Base-by-base conservation (phyloP, 257 asterid species). In the Nyctanthes arbortristis region DNA sequence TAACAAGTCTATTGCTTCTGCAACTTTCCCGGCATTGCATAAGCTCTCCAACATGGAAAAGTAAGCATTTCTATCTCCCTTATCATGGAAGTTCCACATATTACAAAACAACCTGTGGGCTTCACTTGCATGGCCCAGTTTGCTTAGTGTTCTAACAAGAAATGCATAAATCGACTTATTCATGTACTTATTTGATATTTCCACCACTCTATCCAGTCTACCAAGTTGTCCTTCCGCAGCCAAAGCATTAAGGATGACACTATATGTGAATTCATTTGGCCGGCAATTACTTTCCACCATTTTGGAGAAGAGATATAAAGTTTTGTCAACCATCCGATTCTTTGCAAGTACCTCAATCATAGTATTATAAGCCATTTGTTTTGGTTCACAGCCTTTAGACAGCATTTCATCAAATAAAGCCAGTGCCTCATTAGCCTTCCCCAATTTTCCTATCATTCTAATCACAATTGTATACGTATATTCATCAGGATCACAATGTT, bases 11-110 rank as follows among this genome's bases (percentile, higher is more conserved):
- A 91, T 82, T 47, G 99, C 99, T 81, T 93, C 99, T 0, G 76
- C 18, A 59, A 79, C 70, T 84, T 91, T 93, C 66, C 87, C 91
- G 10, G 89, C 83, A 61, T 65, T 77, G 85, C 99, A 93, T 75
- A 93, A 86, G 56, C 91, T 86, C 85, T 87, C 96, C 69, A 93
- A 70, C 96, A 93, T 87, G 60, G 97, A 86, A 22, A 82, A 45
- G 79, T 72, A 93, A 7, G 97, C 97, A 80, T 82, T 91, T 71
- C 93, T 83, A 66, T 93, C 99, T 65, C 99, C 99, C 80, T 76
- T 77, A 71, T 87, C 91, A 63, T 91, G 96, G 82, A 91, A 93
- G 64, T 61, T 79, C 99, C 97, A 93, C 99, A 93, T 91, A 72
- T 81, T 83, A 72, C 97, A 87, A 74, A 93, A 93, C 33, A 93